A percentile compares a stretch with the other conserved stretches of the same genome.
phyloP scores from a whole-genome alignment of 345 rosid genomes.

The Euclidium syriacum region DNA sequence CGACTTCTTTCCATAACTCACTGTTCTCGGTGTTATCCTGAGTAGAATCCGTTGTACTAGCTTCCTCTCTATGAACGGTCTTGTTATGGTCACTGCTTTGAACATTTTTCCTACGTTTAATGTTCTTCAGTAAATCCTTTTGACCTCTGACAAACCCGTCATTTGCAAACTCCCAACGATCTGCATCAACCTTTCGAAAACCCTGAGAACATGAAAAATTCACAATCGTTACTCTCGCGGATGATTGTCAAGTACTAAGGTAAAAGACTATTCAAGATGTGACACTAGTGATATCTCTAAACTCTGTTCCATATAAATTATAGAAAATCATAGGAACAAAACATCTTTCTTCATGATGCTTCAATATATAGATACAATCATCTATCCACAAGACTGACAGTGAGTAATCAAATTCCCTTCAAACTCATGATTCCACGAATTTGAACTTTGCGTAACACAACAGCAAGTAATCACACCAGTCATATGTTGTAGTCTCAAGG shows the following conservation, averaged over 20 bases:
- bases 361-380: not conserved
- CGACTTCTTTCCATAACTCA: constrained; percentile 70
- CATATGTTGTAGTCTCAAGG: not conserved
- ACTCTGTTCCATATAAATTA: not conserved
- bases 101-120: constrained; percentile 62
- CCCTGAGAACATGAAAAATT: constrained; percentile 59
- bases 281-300: not conserved
- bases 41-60: constrained; percentile 24
- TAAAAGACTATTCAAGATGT: not conserved
- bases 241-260: not conserved
- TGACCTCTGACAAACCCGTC: constrained; percentile 72
- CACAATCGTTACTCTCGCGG: not conserved
- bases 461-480: not conserved
- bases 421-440: not conserved
- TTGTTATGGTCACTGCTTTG: constrained; percentile 46
- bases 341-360: not conserved
- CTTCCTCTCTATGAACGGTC: constrained; percentile 34
- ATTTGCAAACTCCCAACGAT: constrained; percentile 85
- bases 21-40: constrained; percentile 30
- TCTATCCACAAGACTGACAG: not conserved
- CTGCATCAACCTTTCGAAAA: constrained; percentile 77
- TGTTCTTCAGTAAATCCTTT: constrained; percentile 63
- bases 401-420: not conserved
- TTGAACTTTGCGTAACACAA: not conserved
- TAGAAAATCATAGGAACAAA: not conserved